Evolutionary conservation across 495 filamentous ascomycete genomes (phyloP).

Genomic region (Baudoinia panamericana): DNA sequence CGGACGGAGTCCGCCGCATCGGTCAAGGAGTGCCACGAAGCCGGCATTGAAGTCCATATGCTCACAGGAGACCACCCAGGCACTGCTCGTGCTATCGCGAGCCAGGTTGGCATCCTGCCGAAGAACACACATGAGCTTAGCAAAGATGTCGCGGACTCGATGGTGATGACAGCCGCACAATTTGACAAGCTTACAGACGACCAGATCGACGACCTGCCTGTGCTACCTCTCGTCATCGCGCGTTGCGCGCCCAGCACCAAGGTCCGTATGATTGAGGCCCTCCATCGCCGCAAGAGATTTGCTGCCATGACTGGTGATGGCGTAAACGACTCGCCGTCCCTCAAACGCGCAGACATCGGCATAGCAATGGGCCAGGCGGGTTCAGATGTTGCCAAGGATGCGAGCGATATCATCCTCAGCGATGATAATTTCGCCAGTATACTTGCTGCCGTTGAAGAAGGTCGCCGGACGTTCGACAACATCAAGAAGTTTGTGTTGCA

Average conservation of each 20-base stretch:
- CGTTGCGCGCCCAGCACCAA: conserved; percentile 61
- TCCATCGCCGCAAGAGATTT: conserved; percentile 51
- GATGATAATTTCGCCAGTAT: conserved; percentile 81
- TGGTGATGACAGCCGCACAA: conserved; percentile 56
- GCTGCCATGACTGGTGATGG: conserved; percentile 86
- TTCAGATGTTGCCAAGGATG: conserved; percentile 77
- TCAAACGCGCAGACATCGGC: conserved; percentile 71
- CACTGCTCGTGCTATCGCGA: conserved; percentile 49
- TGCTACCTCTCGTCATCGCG: conserved; percentile 55
- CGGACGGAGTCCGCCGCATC: conserved; percentile 48
- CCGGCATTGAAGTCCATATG: conserved; percentile 50
- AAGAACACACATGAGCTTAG: conserved; percentile 21
- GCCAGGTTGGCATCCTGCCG: conserved; percentile 37
- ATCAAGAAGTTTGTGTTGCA: conserved; percentile 77
- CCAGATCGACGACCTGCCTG: conserved; percentile 52
- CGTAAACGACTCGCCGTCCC: conserved; percentile 72
- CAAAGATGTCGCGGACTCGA: conserved; percentile 28
- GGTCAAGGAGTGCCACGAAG: conserved; percentile 39
- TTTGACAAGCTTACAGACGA: conserved; percentile 48
- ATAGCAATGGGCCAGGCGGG: conserved; percentile 72
- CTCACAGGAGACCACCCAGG: conserved; percentile 52
- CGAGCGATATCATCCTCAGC: conserved; percentile 65
- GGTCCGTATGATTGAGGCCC: conserved; percentile 64
- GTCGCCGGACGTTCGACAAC: conserved; percentile 65
- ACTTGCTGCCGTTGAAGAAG: conserved; percentile 62